A percentile compares a stretch with the other conserved stretches of the same genome.
phyloP scores from a whole-genome alignment of 345 rosid species.

The Brassica nigra region DNA sequence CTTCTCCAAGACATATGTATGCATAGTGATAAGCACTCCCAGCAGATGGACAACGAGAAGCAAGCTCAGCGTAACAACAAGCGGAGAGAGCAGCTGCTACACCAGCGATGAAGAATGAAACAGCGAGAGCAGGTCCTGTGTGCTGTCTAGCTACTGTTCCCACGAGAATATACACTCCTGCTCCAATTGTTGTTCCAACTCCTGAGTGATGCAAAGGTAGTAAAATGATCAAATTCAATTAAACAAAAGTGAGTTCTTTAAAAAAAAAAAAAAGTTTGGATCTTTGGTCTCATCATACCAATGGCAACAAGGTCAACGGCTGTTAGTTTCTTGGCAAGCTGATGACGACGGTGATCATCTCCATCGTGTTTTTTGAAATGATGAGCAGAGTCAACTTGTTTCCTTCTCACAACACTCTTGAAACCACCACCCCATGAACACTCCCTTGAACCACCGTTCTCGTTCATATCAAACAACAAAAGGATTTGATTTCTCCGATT shows the following conservation, averaged over 20 bases:
- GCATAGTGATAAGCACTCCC: constrained; percentile 99
- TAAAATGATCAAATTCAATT: background rate
- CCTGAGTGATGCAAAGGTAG: constrained; percentile 41
- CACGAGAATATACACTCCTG: constrained; percentile 93
- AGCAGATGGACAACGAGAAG: constrained; percentile 95
- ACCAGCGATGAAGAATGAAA: constrained; percentile 92
- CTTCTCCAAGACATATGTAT: constrained; percentile 93
- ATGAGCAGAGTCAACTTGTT: constrained; percentile 73
- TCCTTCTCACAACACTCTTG: constrained; percentile 62
- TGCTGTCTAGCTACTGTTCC: constrained; percentile 99
- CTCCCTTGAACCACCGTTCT: constrained; percentile 30
- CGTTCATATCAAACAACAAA: constrained; percentile 41
- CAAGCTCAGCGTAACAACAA: constrained; percentile 95
- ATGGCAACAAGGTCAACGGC: constrained; percentile 71
- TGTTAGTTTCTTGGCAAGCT: constrained; percentile 69
- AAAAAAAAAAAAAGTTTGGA: constrained; percentile 6
- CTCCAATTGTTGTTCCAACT: constrained; percentile 97
- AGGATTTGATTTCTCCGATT: background rate
- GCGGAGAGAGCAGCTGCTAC: constrained; percentile 94
- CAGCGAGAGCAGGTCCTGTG: constrained; percentile 90
- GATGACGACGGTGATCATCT: constrained; percentile 30
- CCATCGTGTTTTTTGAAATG: constrained; percentile 31
- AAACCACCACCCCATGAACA: constrained; percentile 38
- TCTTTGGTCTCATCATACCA: constrained; percentile 49
- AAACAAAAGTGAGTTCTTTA: background rate